Conservation (phyloP, 805 yeast genomes). For the Lachancea thermotolerans region DNA sequence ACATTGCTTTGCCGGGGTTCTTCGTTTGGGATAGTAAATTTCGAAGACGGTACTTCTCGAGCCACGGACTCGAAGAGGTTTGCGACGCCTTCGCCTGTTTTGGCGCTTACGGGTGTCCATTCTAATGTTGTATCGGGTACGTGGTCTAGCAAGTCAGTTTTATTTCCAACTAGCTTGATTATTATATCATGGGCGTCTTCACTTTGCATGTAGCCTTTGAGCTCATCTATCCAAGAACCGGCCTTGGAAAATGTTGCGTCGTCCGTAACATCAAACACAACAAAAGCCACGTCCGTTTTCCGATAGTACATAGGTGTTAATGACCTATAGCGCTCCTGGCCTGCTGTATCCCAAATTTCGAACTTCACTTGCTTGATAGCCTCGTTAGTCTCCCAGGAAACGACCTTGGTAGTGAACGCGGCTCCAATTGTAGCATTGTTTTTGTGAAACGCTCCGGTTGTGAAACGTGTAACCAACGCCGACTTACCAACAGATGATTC, state of each 20-base stretch:
- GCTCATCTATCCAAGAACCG: slow-evolving; percentile 69
- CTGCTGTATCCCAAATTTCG: slow-evolving; percentile 86
- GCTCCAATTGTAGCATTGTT: slow-evolving; percentile 83
- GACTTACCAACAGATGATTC: slow-evolving; percentile 69
- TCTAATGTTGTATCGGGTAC: slow-evolving; percentile 38
- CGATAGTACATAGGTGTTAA: slow-evolving; percentile 81
- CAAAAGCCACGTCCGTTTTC: slow-evolving; percentile 72
- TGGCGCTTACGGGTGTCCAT: slow-evolving; percentile 47
- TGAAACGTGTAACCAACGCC: slow-evolving; percentile 61
- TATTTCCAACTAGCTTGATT: slow-evolving; percentile 73
- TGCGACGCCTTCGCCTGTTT: slow-evolving; percentile 43
- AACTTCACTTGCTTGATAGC: slow-evolving; percentile 49
- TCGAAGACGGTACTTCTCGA: slow-evolving; percentile 32
- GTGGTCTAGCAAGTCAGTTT: slow-evolving; percentile 49
- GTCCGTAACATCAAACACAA: slow-evolving; percentile 70
- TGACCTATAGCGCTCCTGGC: slow-evolving; percentile 73
- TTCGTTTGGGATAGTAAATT: slow-evolving; percentile 7
- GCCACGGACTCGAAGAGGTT: slow-evolving; percentile 42
- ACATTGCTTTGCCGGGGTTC: too few relatives aligned
- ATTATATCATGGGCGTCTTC: slow-evolving; percentile 55
- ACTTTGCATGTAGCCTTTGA: slow-evolving; percentile 35
- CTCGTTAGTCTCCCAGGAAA: slow-evolving; percentile 41
- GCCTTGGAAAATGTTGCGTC: slow-evolving; percentile 60
- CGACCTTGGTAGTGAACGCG: slow-evolving; percentile 67
- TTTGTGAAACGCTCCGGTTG: slow-evolving; percentile 66